Base-by-base conservation (phyloP, 768 basidiomycete genomes). In the Boletus speciosus region DNA sequence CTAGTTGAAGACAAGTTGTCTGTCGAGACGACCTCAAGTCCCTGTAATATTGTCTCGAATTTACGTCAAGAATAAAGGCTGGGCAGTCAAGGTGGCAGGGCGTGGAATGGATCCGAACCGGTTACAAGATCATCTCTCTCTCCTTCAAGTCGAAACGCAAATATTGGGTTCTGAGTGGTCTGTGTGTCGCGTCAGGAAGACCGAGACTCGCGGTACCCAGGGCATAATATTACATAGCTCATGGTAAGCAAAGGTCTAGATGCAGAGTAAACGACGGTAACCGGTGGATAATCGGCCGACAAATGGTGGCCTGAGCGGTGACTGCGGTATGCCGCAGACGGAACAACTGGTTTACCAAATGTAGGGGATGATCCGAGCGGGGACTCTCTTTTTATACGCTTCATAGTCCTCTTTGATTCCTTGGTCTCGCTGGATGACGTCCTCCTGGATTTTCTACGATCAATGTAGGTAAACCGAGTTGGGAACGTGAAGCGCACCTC, bases 341-440 rank as follows among this genome's bases (percentile, higher is more conserved):
- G 7, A 23, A 38, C n/a, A 21, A 16, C 14, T 21, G 11, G 21
- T 41, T 47, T 49, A 61, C 61, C 60, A 58, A 29, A 66, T 36
- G 37, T 55, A 61, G 8, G 66, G 68, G 6, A 69, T 61, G 34
- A 69, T 32, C 47, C 57, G 58, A 15, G 59, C 45, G 2, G 56
- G 55, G 3, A 70, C 68, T 29, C 52, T 61, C 21, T 56, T 56
- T 57, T 53, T 65, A 54, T 68, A 69, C 6, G 38, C 58, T 35
- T 32, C 34, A 27, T 67, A 69, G 15, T 60, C 62, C 2, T 52
- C 39, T 23, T 46, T 59, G 6, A 60, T 49, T 2, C 43, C 49
- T 2, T 51, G 47, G n/a, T 65, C 63, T 32, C 36, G 62, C 41
- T 59, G 53, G 35, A 70, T 66, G 2, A 62, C 14, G 10, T 47